Evolutionary conservation across 306 rosid genomes (phyloP), one percentile per base, ranked within the genome.

Genomic region (Castanea mollissima): DNA sequence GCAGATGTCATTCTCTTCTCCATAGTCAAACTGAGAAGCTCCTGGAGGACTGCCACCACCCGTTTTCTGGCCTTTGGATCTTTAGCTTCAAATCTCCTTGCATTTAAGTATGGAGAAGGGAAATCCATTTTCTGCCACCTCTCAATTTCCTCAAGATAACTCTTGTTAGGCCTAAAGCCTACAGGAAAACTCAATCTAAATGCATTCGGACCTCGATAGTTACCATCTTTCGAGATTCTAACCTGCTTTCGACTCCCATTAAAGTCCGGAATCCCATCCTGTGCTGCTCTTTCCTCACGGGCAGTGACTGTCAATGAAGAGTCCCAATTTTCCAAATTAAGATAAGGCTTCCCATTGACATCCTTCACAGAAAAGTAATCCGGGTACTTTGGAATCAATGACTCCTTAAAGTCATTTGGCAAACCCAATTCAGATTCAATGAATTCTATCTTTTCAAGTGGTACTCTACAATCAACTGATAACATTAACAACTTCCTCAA

Each of bases 91-190:
- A 94, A 86, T 80, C 97, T 92, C 86, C 95, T 92, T 0, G 97
- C 98, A 49, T 82, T 94, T 81, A 94, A 79, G 85, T 92, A 94
- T 0, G 97, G 98, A 49, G 94, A 91, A 76, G 97, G 97, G 85
- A 92, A 92, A 44, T 92, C 97, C 90, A 91, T 82, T 74, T 83
- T 94, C 87, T 92, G 94, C 97, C 94, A 91, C 86, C 79, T 85
- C 80, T 90, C 89, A 68, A 91, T 77, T 77, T 89, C 87, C 83
- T 89, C 85, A 29, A 90, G 93, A 64, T 81, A 93, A 75, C 89
- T 77, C 83, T 73, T 81, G 74, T 93, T 91, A 23, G 97, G 94
- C 76, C 98, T 81, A 82, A 93, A 91, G 31, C 97, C 94, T 18
- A 84, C 78, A 34, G 93, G 93, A 81, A 88, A 91, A 85, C 69